phyloP scores from a whole-genome alignment of 225 moss, liverwort and hornwort species.

The Thuidium tamariscinum region DNA sequence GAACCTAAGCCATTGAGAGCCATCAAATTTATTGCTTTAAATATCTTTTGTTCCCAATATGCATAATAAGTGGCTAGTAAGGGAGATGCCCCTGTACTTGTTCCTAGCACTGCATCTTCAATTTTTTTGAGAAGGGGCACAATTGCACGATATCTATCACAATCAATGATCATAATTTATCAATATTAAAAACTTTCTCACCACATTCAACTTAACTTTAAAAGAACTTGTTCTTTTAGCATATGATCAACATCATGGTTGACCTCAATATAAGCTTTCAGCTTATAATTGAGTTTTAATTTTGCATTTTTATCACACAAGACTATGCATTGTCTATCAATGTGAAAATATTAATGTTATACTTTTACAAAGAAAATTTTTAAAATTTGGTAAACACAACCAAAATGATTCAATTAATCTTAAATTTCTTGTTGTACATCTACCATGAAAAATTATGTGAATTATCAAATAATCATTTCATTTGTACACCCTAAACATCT shows the following conservation, averaged over 20 bases:
- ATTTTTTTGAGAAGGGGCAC: constrained; percentile 73
- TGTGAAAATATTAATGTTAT: too few relatives aligned
- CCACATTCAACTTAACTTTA: not conserved
- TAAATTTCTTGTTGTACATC: not conserved
- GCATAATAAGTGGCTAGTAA: constrained; percentile 51
- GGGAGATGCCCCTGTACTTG: constrained; percentile 54
- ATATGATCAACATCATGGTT: not conserved
- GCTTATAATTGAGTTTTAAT: not conserved
- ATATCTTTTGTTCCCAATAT: constrained; percentile 71
- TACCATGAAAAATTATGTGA: fast-evolving
- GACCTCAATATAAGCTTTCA: too few relatives aligned
- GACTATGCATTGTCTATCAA: not conserved
- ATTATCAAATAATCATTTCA: not conserved
- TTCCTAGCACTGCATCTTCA: constrained; percentile 66
- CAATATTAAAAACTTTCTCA: not conserved
- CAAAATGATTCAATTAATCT: too few relatives aligned
- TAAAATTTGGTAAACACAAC: not conserved
- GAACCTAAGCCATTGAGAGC: constrained; percentile 58
- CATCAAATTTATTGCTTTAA: constrained; percentile 62
- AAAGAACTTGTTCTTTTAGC: too few relatives aligned
- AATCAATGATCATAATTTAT: not conserved
- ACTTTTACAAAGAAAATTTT: not conserved
- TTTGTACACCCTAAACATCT: not conserved
- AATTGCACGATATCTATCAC: constrained; percentile 52
- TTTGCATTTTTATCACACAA: too few relatives aligned